phyloP scores from a whole-genome alignment of 345 rosid genomes.

The Eucalyptus curtisii region DNA sequence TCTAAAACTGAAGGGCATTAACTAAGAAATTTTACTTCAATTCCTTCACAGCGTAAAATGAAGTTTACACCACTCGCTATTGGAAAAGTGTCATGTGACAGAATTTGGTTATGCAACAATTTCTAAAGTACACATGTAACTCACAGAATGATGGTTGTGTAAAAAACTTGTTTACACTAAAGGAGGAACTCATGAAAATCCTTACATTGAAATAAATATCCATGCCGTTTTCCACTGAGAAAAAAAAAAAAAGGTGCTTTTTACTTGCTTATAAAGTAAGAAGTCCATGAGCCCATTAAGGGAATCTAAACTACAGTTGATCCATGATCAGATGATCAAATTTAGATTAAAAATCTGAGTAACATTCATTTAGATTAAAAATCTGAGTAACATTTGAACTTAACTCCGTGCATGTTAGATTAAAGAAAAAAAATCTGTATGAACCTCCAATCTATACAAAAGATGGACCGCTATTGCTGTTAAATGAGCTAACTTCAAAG shows the following conservation, averaged over 20 bases:
- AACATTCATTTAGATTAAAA: neutral
- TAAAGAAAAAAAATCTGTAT: neutral
- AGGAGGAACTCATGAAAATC: neutral
- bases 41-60: neutral
- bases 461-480: neutral
- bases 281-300: neutral
- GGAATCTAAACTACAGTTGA: neutral
- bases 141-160: neutral
- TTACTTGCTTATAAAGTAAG: neutral
- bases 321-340: neutral
- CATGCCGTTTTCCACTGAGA: neutral
- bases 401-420: neutral
- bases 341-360: neutral
- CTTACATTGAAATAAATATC: neutral
- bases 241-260: neutral
- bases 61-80: neutral
- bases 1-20: neutral
- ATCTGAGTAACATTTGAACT: neutral
- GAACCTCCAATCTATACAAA: neutral
- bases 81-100: neutral
- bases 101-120: neutral
- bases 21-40: neutral
- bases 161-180: neutral
- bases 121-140: neutral
- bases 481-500: neutral